Evolutionary conservation across 805 yeast genomes (phyloP).

Genomic region (Wickerhamomyces sydowiorum): DNA sequence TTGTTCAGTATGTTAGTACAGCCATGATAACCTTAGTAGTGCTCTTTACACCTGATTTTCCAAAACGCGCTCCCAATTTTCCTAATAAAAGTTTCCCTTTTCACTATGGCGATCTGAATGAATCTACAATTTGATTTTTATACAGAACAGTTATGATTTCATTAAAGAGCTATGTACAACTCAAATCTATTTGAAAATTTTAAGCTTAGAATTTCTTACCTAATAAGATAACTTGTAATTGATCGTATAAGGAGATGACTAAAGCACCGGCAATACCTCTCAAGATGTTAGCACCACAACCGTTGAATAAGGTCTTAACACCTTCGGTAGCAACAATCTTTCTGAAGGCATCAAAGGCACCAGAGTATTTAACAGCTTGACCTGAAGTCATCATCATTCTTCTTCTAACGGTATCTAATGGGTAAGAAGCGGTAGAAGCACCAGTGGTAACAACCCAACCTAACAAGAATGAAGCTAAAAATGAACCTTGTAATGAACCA

Average conservation of each 20-base stretch:
- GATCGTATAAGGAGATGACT: conserved; percentile 97
- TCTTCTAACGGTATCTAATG: conserved; percentile 98
- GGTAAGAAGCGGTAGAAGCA: conserved; percentile 98
- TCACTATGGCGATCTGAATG: too few species aligned
- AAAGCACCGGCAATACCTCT: conserved; percentile 99
- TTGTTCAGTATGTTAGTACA: too few species aligned
- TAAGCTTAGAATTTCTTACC: conserved; percentile 95
- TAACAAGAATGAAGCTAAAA: conserved; percentile 91
- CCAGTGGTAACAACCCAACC: conserved; percentile 98
- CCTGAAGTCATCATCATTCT: conserved; percentile 99
- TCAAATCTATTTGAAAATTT: conserved; percentile 43
- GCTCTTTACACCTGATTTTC: too few species aligned
- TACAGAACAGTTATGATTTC: conserved; percentile 2
- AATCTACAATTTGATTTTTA: background rate
- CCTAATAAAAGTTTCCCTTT: too few species aligned
- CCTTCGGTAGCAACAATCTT: conserved; percentile 96
- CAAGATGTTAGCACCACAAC: conserved; percentile 99
- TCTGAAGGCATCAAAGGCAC: conserved; percentile 90
- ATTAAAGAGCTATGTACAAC: conserved; percentile 2
- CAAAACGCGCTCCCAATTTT: too few species aligned
- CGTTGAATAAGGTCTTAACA: conserved; percentile 89
- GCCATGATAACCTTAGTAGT: too few species aligned
- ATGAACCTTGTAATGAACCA: conserved; percentile 92
- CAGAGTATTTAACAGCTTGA: conserved; percentile 93
- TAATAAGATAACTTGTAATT: conserved; percentile 88